Evolutionary conservation across 2,329 filamentous ascomycete genomes (phyloP), one percentile per base, ranked within the genome.

Genomic region (Aspergillus amoenus): DNA sequence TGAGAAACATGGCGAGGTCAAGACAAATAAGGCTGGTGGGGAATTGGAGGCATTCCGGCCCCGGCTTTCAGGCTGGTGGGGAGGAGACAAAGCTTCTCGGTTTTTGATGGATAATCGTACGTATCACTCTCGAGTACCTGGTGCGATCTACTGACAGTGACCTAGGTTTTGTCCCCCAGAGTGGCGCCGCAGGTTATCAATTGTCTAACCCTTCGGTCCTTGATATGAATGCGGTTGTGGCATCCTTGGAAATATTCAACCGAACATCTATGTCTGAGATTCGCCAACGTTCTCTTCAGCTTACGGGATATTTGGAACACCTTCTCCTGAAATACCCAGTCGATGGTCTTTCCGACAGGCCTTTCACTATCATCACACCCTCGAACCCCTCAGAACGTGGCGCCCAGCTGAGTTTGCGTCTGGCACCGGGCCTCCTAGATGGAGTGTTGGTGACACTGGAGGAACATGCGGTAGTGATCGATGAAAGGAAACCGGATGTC

Each of bases 51-150:
- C 78, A 1, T 93, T 87, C 68, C 81, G 81, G 15, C 87, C 85
- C 5, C 83, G 92, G 4, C 78, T 96, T 2, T 81, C 85, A 34
- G 93, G 92, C 22, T 96, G 92, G 92, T 96, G 93, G 84, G 92
- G 92, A 51, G 88, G 86, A 52, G 88, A 92, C 75, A 91, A 91
- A 74, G 75, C 78, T 48, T 85, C 85, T 34, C 82, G 92, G 13
- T 96, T 96, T 78, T 81, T 85, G 63, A 96, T 96, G 92, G 85
- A 88, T 56, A 93, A 91, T 74, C 78, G 76, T 72, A 69, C 21
- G 24, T 44, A 37, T 17, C 12, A 17, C 3, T 37, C 18, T n/a
- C 8, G 2, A 22, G 9, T 18, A 3, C 18, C 21, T 21, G 27
- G 37, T 9, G 18, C 13, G 3, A 12, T 30, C 22, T 39, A 17